phyloP scores from a whole-genome alignment of 139 green algal species.

The Raphidocelis subcapitata region DNA sequence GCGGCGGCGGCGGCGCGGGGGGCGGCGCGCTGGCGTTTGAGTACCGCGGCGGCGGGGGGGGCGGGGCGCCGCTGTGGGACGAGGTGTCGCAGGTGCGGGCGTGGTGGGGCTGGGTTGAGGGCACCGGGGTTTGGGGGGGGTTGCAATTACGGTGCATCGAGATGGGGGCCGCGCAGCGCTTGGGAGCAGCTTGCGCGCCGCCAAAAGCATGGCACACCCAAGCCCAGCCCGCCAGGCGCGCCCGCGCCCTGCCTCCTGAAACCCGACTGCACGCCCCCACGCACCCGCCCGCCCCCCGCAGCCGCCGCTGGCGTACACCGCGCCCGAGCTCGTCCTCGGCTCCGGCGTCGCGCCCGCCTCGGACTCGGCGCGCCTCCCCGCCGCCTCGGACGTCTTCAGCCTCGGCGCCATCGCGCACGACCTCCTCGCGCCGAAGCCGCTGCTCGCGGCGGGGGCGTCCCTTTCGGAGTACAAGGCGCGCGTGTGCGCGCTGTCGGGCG shows the following conservation, averaged over 20 bases:
- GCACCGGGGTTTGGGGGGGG: no score
- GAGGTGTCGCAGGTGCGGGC: no score
- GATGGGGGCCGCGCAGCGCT: no score
- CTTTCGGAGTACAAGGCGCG: conserved; percentile 12
- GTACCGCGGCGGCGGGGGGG: conserved; percentile 6
- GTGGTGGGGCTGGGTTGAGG: no score
- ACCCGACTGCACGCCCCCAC: background rate
- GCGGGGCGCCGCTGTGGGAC: background rate
- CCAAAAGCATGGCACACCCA: no score
- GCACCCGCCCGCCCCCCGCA: conserved; percentile 22
- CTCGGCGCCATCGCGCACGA: conserved; percentile 69
- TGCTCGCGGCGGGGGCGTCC: conserved; percentile 12
- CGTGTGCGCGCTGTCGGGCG: background rate
- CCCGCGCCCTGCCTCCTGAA: background rate
- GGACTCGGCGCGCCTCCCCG: conserved; percentile 6
- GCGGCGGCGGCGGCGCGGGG: background rate
- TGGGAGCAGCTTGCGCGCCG: no score
- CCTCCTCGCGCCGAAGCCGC: conserved; percentile 29
- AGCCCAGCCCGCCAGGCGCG: no score
- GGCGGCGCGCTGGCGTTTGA: conserved; percentile 5
- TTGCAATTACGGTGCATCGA: no score
- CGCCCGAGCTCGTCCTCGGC: conserved; percentile 70
- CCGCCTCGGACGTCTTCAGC: conserved; percentile 75
- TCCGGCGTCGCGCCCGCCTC: background rate
- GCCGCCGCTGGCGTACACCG: conserved; percentile 69